Base-by-base conservation (phyloP, 2,329 filamentous ascomycete genomes). In the Paraconiothyrium sp. region DNA sequence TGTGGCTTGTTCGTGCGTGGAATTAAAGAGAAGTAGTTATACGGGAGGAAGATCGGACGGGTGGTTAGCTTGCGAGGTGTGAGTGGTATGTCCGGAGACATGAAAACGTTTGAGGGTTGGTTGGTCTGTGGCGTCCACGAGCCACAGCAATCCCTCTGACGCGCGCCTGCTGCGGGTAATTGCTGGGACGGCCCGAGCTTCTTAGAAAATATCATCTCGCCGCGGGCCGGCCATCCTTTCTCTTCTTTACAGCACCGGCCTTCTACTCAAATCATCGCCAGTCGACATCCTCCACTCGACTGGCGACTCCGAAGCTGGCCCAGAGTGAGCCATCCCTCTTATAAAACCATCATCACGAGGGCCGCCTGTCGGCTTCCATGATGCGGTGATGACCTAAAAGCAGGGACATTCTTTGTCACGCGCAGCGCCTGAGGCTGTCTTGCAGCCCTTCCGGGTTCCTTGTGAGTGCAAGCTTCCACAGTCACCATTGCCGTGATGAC, bases 271-370 rank as follows among this genome's bases (percentile, higher is more conserved):
- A 91, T 90, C 86, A 88, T 89, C 86, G 85, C 84, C 87, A 86
- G 85, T 85, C 78, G 84, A 84, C 72, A 67, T 74, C 66, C 76
- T 72, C 76, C 72, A 88, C 85, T 87, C 85, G 84, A 84, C 86
- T 90, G 88, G 84, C 85, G 87, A 90, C 84, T 90, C 87, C 87
- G 87, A 78, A 87, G 86, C 85, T 79, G 86, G 90, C 90, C 90
- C 82, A 92, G 90, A 92, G 81, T 74, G 83, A 85, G 74, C 74
- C 74, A 80, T 78, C 80, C 85, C 89, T 86, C 86, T 88, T 90
- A 83, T 90, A 92, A 92, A 92, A 92, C 90, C 90, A 90, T 92
- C 86, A 86, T 88, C 86, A 88, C 87, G 90, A 92, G 88, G 86
- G 87, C 82, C 84, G 80, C 81, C 77, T 79, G 75, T 82, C 77